Evolutionary conservation across 106 monocot genomes (phyloP).

Genomic region (Amphibolis antarctica): DNA sequence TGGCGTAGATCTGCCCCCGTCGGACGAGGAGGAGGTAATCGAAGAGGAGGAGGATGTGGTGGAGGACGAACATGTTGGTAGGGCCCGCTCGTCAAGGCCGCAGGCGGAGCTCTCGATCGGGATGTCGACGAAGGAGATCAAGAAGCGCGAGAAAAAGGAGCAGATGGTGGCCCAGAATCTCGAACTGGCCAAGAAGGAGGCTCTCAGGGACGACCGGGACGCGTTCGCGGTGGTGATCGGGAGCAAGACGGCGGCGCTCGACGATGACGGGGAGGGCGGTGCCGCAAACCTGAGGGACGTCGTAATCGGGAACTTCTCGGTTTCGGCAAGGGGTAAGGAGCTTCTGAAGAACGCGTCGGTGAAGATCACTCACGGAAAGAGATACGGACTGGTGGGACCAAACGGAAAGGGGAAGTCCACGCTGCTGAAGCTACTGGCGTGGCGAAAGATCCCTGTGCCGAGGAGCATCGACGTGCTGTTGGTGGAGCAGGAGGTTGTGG

Average conservation of each 20-base stretch:
- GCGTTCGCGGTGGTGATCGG: slow-evolving; percentile 63
- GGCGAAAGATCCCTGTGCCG: slow-evolving; percentile 65
- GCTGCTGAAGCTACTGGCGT: slow-evolving; percentile 52
- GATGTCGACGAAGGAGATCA: slow-evolving; percentile 44
- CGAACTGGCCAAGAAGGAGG: slow-evolving; percentile 41
- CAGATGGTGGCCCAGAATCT: slow-evolving; percentile 20
- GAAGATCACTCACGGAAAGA: slow-evolving; percentile 48
- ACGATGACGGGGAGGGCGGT: slow-evolving; percentile 13
- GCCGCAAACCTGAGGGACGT: slow-evolving; percentile 58
- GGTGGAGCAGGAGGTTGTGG: slow-evolving; percentile 67
- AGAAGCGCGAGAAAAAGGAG: slow-evolving; percentile 69
- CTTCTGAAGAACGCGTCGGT: slow-evolving; percentile 59
- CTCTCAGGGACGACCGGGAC: slow-evolving; percentile 53
- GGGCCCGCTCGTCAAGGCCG: slow-evolving; percentile 5
- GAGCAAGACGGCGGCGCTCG: slow-evolving; percentile 14
- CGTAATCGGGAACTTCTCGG: slow-evolving; percentile 58
- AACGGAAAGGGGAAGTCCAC: slow-evolving; percentile 75
- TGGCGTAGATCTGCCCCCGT: slow-evolving; percentile 61
- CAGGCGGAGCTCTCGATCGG: slow-evolving; percentile 13
- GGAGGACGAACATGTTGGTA: not conserved
- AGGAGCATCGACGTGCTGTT: slow-evolving; percentile 57
- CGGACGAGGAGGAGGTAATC: slow-evolving; percentile 38
- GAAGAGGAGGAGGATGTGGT: not conserved
- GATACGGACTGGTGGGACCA: slow-evolving; percentile 72
- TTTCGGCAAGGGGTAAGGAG: slow-evolving; percentile 66